Percentiles rank a stretch among this genome's conserved stretches.
phyloP scores from a whole-genome alignment of 2,329 filamentous ascomycete species.

The Thelonectria discophora region DNA sequence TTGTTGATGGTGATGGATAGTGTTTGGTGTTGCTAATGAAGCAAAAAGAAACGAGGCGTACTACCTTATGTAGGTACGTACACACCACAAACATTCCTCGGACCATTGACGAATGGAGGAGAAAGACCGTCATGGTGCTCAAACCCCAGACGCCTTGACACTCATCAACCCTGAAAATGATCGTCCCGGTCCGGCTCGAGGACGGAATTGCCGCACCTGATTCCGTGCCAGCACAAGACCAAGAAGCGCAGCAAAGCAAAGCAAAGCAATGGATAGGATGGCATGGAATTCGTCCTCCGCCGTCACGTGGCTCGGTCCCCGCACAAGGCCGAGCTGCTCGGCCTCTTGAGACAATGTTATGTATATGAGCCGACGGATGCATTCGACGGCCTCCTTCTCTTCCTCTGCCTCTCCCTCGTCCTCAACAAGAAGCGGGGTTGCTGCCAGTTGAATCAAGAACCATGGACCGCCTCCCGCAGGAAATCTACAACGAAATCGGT shows the following conservation, averaged over 20 bases:
- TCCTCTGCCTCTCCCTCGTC: constrained; percentile 8
- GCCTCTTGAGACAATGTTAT: constrained; percentile 17
- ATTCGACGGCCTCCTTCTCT: constrained; percentile 10
- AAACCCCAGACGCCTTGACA: constrained; percentile 2
- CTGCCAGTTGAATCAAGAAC: constrained; percentile 1
- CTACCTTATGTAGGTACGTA: too few species aligned
- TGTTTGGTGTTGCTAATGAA: too few species aligned
- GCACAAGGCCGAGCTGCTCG: constrained; percentile 23
- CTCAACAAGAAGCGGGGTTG: constrained; percentile 18
- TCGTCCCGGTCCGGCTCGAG: constrained; percentile 15
- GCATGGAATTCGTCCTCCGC: constrained; percentile 19
- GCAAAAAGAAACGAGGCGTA: too few species aligned
- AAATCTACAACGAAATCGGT: constrained; percentile 33
- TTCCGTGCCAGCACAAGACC: constrained; percentile 20
- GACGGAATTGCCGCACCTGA: constrained; percentile 17
- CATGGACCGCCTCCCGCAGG: constrained; percentile 29
- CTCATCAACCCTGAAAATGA: constrained; percentile 15
- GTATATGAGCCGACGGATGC: constrained; percentile 26
- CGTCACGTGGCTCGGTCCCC: constrained; percentile 29
- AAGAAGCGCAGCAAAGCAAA: too few species aligned
- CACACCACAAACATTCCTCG: too few species aligned
- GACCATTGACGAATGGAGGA: too few species aligned
- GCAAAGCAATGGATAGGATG: not conserved
- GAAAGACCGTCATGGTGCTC: not conserved
- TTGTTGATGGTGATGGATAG: not conserved